Evolutionary conservation across 1,284 basidiomycete species (phyloP).

Genomic region (Rhodofomes roseus): DNA sequence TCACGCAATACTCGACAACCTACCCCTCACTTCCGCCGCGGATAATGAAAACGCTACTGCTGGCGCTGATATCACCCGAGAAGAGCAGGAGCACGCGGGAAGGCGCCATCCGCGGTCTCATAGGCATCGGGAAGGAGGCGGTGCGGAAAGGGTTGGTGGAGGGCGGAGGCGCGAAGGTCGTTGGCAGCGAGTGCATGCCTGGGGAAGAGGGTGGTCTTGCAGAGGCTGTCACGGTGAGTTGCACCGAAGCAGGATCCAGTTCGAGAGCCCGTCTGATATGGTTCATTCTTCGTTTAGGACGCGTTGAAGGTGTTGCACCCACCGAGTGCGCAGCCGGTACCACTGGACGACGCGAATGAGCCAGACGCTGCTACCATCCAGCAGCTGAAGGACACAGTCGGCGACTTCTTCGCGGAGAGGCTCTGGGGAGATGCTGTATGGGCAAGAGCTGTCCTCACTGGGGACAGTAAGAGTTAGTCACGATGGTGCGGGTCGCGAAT

Average conservation of each 20-base stretch:
- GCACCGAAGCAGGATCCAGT: background rate
- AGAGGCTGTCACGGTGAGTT: conserved; percentile 53
- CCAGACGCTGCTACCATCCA: conserved; percentile 44
- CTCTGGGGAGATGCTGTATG: conserved; percentile 55
- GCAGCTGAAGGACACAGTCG: conserved; percentile 51
- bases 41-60: conserved; percentile 88
- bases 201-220: conserved; percentile 44
- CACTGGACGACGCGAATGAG: conserved; percentile 45
- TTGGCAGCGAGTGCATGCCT: conserved; percentile 58
- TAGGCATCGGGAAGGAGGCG: conserved; percentile 81
- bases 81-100: conserved; percentile 76
- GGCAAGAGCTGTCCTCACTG: conserved; percentile 53
- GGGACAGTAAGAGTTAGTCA: conserved; percentile 10
- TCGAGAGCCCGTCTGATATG: background rate
- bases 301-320: conserved; percentile 57
- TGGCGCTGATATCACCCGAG: conserved; percentile 74
- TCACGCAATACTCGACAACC: conserved; percentile 73
- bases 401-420: conserved; percentile 56
- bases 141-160: conserved; percentile 77
- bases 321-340: conserved; percentile 49
- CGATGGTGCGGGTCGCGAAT: too few species aligned
- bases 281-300: conserved; percentile 28
- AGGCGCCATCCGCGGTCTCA: conserved; percentile 82
- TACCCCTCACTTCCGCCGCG: conserved; percentile 86
- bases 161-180: conserved; percentile 67